Percentiles rank a stretch among this genome's conserved stretches.
Evolutionary conservation across 495 filamentous ascomycete species (phyloP).

Genomic region (Stereocaulon alpinum): DNA sequence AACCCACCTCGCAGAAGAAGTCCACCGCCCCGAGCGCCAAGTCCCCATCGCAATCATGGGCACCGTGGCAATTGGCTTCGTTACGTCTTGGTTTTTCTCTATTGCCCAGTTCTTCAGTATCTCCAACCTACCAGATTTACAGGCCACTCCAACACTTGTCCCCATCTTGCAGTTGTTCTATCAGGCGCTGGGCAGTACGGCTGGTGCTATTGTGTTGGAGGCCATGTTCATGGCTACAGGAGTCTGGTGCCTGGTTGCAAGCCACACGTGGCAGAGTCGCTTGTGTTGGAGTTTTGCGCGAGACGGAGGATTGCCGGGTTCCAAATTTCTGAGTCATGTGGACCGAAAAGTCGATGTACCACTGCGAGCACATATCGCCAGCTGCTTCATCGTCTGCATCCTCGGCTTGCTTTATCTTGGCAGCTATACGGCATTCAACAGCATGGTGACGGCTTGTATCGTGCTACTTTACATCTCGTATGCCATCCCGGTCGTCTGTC

Average conservation of each 20-base stretch:
- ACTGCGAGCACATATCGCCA: slow-evolving; percentile 39
- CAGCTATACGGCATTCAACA: slow-evolving; percentile 44
- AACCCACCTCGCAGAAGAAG: slow-evolving; percentile 55
- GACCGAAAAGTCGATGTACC: slow-evolving; percentile 44
- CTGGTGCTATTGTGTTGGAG: slow-evolving; percentile 46
- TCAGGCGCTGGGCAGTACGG: slow-evolving; percentile 40
- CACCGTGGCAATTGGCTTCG: slow-evolving; percentile 49
- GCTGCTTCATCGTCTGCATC: slow-evolving; percentile 38
- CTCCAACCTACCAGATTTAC: slow-evolving; percentile 37
- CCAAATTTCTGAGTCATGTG: slow-evolving; percentile 37
- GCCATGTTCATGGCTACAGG: slow-evolving; percentile 45
- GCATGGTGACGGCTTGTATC: slow-evolving; percentile 44
- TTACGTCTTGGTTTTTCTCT: slow-evolving; percentile 45
- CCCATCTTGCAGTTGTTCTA: slow-evolving; percentile 51
- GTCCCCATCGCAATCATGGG: slow-evolving; percentile 46
- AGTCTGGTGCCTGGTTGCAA: slow-evolving; percentile 44
- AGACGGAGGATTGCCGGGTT: slow-evolving; percentile 44
- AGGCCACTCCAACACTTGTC: slow-evolving; percentile 40
- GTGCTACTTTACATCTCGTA: slow-evolving; percentile 44
- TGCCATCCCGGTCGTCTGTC: slow-evolving; percentile 38
- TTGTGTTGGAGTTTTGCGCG: slow-evolving; percentile 53
- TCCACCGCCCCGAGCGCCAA: slow-evolving; percentile 37
- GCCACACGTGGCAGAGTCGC: slow-evolving; percentile 48
- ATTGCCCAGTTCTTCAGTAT: slow-evolving; percentile 53
- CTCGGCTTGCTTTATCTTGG: slow-evolving; percentile 48